Conservation (phyloP, 2,329 filamentous ascomycete species). For the Hypomyces rosellus region DNA sequence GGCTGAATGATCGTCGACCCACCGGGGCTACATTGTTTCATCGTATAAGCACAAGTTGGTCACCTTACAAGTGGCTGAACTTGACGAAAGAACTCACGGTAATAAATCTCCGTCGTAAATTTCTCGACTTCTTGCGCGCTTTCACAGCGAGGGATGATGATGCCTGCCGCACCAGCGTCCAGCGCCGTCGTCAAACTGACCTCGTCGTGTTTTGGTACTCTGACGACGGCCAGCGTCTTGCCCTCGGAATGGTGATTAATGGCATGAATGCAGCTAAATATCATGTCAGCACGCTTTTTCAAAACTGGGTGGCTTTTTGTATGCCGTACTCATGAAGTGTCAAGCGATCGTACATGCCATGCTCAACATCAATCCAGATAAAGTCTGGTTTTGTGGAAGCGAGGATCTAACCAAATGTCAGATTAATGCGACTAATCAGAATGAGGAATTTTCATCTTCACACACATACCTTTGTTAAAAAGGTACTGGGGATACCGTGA, state of each 20-base stretch:
- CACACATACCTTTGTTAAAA: background rate
- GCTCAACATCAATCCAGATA: slow-evolving; percentile 8
- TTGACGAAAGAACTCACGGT: background rate
- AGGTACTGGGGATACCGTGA: slow-evolving; percentile 3
- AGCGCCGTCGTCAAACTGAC: slow-evolving; percentile 3
- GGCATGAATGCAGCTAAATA: slow-evolving; percentile 3
- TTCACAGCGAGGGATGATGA: slow-evolving; percentile 5
- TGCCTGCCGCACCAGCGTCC: slow-evolving; percentile 5
- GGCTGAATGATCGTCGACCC: slow-evolving; percentile 4
- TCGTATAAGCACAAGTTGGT: no score
- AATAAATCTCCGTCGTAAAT: slow-evolving; percentile 2
- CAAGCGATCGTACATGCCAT: slow-evolving; percentile 7
- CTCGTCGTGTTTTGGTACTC: slow-evolving; percentile 3
- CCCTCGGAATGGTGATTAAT: slow-evolving; percentile 5
- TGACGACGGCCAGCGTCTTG: slow-evolving; percentile 1
- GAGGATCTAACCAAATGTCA: background rate
- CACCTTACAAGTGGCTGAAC: no score
- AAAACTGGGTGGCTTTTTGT: no score
- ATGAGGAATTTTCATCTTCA: no score
- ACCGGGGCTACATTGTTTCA: slow-evolving; percentile 1
- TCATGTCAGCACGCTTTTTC: background rate
- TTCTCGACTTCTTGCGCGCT: slow-evolving; percentile 2
- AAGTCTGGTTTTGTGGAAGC: slow-evolving; percentile 4
- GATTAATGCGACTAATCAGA: no score
- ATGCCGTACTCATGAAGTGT: slow-evolving; percentile 4